These are phyloP conservation scores for Castanopsis chinensis DNA, from an alignment of 306 rosid genomes.

Conservation along the genomic window DNA sequence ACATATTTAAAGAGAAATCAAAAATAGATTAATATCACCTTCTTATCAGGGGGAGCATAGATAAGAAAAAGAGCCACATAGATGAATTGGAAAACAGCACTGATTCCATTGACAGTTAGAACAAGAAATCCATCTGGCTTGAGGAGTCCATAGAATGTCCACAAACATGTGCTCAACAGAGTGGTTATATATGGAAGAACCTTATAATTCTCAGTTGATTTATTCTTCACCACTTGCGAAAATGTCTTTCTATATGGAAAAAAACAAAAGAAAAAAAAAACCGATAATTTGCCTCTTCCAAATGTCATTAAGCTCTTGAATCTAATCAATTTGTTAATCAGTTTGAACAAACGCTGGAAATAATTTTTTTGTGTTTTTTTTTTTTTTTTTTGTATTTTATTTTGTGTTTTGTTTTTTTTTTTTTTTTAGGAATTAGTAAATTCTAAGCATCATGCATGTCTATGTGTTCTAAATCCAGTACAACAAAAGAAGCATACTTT, in stretches of 20 bases:
- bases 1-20: background rate
- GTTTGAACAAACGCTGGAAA: no score
- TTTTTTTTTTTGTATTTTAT: no score
- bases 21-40: slow-evolving; percentile 22
- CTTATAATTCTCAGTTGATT: slow-evolving; percentile 46
- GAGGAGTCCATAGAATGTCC: slow-evolving; percentile 54
- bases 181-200: slow-evolving; percentile 48
- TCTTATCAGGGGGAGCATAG: slow-evolving; percentile 46
- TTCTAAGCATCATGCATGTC: no score
- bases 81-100: slow-evolving; percentile 36
- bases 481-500: no score
- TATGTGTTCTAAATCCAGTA: no score
- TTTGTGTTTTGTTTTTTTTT: no score
- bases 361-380: no score
- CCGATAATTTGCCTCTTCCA: no score
- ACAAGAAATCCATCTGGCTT: slow-evolving; percentile 45
- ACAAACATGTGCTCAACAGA: slow-evolving; percentile 44
- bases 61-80: slow-evolving; percentile 42
- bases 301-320: no score
- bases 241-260: slow-evolving; percentile 34
- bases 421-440: no score
- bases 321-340: no score
- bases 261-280: background rate
- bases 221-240: slow-evolving; percentile 46
- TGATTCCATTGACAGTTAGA: slow-evolving; percentile 47